Evolutionary conservation across 371 early-diverging fungal genomes (phyloP).

Genomic region (Batrachochytrium dendrobatidis): DNA sequence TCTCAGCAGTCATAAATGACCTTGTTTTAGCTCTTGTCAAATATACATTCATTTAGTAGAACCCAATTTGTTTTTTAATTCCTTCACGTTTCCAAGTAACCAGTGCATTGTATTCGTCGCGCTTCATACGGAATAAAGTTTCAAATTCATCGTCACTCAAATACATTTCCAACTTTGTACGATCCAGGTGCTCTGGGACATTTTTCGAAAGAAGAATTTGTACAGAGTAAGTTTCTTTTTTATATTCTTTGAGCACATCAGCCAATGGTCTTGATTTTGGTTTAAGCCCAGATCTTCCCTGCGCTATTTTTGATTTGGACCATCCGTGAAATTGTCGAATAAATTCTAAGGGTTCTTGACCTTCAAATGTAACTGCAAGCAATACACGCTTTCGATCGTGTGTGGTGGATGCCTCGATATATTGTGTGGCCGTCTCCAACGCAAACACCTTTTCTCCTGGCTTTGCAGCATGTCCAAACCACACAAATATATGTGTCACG

Average conservation of each 20-base stretch:
- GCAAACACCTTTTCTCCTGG: constrained; percentile 19
- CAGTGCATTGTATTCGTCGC: constrained; percentile 13
- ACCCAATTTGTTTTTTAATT: constrained; percentile 19
- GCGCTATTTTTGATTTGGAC: background rate
- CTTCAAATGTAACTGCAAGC: background rate
- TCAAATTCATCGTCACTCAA: constrained; percentile 26
- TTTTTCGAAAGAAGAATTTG: constrained; percentile 14
- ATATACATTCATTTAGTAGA: too few relatives aligned
- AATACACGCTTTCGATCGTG: background rate
- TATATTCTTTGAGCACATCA: constrained; percentile 20
- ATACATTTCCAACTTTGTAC: constrained; percentile 26
- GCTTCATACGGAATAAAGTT: constrained; percentile 18
- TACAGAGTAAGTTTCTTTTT: constrained; percentile 15
- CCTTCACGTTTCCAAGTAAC: constrained; percentile 27
- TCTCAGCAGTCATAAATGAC: too few relatives aligned
- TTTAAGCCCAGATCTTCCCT: background rate
- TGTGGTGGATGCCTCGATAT: background rate
- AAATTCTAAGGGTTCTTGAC: constrained; percentile 21
- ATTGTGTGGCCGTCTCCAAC: constrained; percentile 11
- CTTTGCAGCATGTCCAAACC: constrained; percentile 17
- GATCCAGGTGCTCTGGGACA: constrained; percentile 22
- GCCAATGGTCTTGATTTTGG: constrained; percentile 9
- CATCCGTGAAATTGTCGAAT: constrained; percentile 21
- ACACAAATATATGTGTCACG: constrained; percentile 15
- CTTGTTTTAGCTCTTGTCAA: too few relatives aligned